Percentiles rank a stretch among this genome's conserved stretches.
Conservation (phyloP, 1,284 basidiomycete genomes). For the Pyrrhoderma noxium region DNA sequence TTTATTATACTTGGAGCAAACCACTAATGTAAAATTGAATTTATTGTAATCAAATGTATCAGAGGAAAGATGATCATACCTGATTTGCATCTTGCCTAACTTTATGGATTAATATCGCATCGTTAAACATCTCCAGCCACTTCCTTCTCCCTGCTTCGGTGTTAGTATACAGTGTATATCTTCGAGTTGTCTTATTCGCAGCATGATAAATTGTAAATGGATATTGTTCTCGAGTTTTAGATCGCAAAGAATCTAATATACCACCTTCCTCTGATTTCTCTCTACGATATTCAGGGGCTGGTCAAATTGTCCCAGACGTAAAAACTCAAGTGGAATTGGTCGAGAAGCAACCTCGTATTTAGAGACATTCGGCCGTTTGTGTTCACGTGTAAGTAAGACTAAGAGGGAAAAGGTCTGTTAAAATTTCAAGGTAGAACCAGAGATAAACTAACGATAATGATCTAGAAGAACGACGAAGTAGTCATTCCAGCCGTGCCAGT, state of each 20-base stretch:
- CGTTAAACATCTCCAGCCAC: conserved; percentile 54
- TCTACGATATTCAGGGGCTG: conserved; percentile 50
- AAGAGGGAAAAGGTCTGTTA: background rate
- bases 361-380: conserved; percentile 41
- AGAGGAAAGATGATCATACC: conserved; percentile 34
- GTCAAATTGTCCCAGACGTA: conserved; percentile 61
- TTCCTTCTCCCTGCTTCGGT: conserved; percentile 49
- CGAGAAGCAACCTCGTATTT: conserved; percentile 55
- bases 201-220: conserved; percentile 73
- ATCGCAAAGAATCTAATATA: conserved; percentile 49
- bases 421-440: background rate
- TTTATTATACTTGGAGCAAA: conserved; percentile 53
- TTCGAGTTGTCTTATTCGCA: conserved; percentile 41
- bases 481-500: conserved; percentile 60
- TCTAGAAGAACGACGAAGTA: conserved; percentile 64
- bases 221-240: conserved; percentile 46
- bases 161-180: conserved; percentile 64
- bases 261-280: conserved; percentile 51
- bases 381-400: conserved; percentile 62
- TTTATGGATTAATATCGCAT: conserved; percentile 54
- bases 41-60: background rate
- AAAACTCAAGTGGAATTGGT: conserved; percentile 71
- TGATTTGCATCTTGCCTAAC: conserved; percentile 62
- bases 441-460: conserved; percentile 51
- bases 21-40: conserved; percentile 38